phyloP scores from a whole-genome alignment of 805 yeast species.

The Pichia phayaonensis region DNA sequence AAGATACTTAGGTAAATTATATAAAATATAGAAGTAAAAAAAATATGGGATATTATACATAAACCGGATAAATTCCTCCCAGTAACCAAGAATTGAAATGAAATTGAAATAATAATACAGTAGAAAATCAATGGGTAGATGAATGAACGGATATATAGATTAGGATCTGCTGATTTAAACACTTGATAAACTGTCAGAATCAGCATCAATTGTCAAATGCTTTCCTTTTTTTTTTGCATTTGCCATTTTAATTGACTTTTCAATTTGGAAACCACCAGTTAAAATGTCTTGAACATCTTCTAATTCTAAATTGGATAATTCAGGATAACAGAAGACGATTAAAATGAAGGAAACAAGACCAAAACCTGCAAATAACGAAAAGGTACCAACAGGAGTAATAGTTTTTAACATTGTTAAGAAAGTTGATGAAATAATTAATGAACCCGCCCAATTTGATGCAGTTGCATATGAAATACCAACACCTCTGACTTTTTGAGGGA shows the following conservation, averaged over 20 bases:
- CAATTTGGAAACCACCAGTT: slow-evolving; percentile 80
- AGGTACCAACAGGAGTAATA: slow-evolving; percentile 93
- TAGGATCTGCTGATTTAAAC: not conserved
- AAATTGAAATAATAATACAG: not conserved
- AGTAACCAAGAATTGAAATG: not conserved
- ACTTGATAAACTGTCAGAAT: slow-evolving; percentile 6
- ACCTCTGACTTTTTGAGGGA: slow-evolving; percentile 91
- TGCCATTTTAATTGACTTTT: slow-evolving; percentile 50
- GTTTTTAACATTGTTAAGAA: slow-evolving; percentile 90
- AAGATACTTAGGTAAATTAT: too few relatives aligned
- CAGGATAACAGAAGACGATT: slow-evolving; percentile 84
- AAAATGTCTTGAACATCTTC: slow-evolving; percentile 85
- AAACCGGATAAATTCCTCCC: not conserved
- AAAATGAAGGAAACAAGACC: slow-evolving; percentile 64
- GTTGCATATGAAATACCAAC: slow-evolving; percentile 88
- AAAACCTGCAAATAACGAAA: slow-evolving; percentile 80
- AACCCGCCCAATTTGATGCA: slow-evolving; percentile 93
- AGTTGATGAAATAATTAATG: slow-evolving; percentile 82
- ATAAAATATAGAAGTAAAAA: too few relatives aligned
- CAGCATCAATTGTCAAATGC: not conserved
- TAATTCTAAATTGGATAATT: slow-evolving; percentile 78
- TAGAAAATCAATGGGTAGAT: not conserved
- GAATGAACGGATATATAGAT: not conserved
- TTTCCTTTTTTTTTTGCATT: slow-evolving; percentile 29
- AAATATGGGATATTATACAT: not conserved